phyloP scores from a whole-genome alignment of 2,329 filamentous ascomycete species.

The Diaporthe caulivora region DNA sequence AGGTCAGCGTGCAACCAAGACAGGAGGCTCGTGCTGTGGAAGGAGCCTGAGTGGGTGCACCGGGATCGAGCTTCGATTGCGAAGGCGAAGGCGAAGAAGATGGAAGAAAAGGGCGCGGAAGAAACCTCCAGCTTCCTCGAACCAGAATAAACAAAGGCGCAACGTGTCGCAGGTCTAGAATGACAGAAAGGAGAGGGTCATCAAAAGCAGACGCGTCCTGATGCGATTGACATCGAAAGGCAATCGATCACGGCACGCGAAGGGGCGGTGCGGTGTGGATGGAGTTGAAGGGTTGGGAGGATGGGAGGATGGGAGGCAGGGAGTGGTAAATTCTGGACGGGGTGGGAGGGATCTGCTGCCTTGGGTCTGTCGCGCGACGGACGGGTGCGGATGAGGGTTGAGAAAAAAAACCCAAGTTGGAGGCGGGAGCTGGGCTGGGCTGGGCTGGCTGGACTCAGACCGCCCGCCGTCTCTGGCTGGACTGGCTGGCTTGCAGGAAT shows the following conservation, averaged over 20 bases:
- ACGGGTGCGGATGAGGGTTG: conserved; percentile 28
- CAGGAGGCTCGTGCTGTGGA: conserved; percentile 10
- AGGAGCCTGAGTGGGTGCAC: conserved; percentile 3
- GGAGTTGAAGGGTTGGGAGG: conserved; percentile 9
- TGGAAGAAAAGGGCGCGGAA: conserved; percentile 6
- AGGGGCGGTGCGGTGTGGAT: conserved; percentile 18
- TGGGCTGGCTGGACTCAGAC: conserved; percentile 5
- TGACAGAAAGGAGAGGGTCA: conserved; percentile 36
- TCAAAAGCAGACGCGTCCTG: conserved; percentile 28
- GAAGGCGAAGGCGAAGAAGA: conserved; percentile 11
- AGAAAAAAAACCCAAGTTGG: conserved; percentile 38
- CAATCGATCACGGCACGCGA: conserved; percentile 8
- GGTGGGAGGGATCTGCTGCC: conserved; percentile 39
- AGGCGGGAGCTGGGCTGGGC: conserved; percentile 25
- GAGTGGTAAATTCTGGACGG: conserved; percentile 26
- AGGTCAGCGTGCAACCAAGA: conserved; percentile 24
- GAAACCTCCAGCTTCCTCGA: conserved; percentile 21
- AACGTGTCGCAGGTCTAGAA: conserved; percentile 37
- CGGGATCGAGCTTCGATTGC: conserved; percentile 16
- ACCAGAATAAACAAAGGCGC: conserved; percentile 38
- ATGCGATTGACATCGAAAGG: conserved; percentile 17
- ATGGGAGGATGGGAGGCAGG: background rate
- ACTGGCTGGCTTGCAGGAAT: background rate
- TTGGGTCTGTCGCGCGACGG: conserved; percentile 34
- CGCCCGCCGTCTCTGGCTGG: background rate